Base-by-base conservation (phyloP, 2,329 filamentous ascomycete genomes). In the Aureobasidium uvarum region DNA sequence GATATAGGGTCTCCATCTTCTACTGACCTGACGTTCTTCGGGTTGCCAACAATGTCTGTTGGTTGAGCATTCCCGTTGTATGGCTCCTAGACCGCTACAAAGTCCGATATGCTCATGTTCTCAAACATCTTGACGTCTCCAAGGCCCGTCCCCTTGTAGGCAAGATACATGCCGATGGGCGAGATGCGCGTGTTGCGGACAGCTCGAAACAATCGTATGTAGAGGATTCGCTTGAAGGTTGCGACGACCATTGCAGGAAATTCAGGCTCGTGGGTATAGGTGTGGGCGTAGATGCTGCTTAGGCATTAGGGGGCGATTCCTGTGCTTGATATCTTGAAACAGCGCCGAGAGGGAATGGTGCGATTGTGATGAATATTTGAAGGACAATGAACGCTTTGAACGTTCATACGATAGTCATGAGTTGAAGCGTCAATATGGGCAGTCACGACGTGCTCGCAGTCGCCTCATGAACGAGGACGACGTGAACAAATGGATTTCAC, bases 131-230 rank as follows among this genome's bases (percentile, higher is more conserved):
- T 65, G 41, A 58, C 43, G 16, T 68, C 67, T 14, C 64, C 65
- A 33, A 66, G 60, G n/a, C 67, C 67, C 18, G 59, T 66, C 39
- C 58, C 50, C 28, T 68, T 68, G 62, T 68, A 68, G 31, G 67
- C 67, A 10, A 68, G 62, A 45, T 68, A 68, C 46, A 65, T 66
- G 39, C 64, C 67, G 20, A 68, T 56, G 16, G 67, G 67, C 16
- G 67, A 66, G 65, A 68, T 68, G 62, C 65, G 67, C 1, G 65
- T 68, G 50, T 68, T 68, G 46, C 62, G 62, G 13, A 64, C 23
- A 31, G 46, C 64, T n/a, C 63, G 43, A 31, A 65, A 54, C 18
- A 48, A 14, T 13, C 63, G 48, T 8, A 63, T 48, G 38, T 43
- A 45, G 38, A 63, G 4, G 36, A 63, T 63, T 18, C 60, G 46